phyloP scores from a whole-genome alignment of 352 stramenopile species.

The Phytophthora pluvialis region DNA sequence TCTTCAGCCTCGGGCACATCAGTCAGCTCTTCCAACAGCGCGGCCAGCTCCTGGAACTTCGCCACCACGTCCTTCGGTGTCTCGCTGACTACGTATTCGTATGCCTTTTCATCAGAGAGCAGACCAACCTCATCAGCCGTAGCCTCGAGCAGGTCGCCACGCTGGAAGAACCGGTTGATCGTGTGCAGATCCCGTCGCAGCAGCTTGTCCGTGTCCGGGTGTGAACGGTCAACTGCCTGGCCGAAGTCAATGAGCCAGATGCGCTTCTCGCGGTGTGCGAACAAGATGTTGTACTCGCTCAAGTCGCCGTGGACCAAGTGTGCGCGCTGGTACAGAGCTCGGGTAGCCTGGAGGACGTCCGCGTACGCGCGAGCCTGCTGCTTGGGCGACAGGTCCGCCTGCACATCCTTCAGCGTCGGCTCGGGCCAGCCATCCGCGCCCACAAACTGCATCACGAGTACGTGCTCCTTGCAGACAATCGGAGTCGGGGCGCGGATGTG shows the following conservation, averaged over 20 bases:
- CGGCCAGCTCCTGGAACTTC: slow-evolving; percentile 34
- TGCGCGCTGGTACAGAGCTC: slow-evolving; percentile 57
- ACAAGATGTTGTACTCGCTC: slow-evolving; percentile 92
- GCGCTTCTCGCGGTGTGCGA: slow-evolving; percentile 55
- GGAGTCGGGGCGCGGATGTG: slow-evolving; percentile 54
- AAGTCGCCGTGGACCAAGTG: slow-evolving; percentile 73
- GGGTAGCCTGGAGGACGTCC: slow-evolving; percentile 55
- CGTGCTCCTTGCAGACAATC: slow-evolving; percentile 64
- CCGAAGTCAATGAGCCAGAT: slow-evolving; percentile 94
- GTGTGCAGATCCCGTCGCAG: slow-evolving; percentile 80
- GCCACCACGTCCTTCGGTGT: slow-evolving; percentile 37
- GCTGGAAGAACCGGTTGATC: slow-evolving; percentile 81
- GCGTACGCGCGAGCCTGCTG: slow-evolving; percentile 62
- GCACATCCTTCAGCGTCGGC: slow-evolving; percentile 71
- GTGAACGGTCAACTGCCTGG: slow-evolving; percentile 84
- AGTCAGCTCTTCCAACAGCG: slow-evolving; percentile 46
- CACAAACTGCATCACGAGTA: slow-evolving; percentile 81
- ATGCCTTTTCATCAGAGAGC: slow-evolving; percentile 46
- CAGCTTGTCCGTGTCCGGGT: slow-evolving; percentile 71
- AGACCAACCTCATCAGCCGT: slow-evolving; percentile 46
- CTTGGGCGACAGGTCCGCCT: slow-evolving; percentile 50
- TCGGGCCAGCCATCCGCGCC: slow-evolving; percentile 61
- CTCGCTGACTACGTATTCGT: slow-evolving; percentile 51
- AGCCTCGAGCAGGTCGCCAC: slow-evolving; percentile 44
- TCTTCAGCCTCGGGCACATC: slow-evolving; percentile 29